Evolutionary conservation across 495 filamentous ascomycete species (phyloP).

Genomic region (Trichoderma erinaceum): DNA sequence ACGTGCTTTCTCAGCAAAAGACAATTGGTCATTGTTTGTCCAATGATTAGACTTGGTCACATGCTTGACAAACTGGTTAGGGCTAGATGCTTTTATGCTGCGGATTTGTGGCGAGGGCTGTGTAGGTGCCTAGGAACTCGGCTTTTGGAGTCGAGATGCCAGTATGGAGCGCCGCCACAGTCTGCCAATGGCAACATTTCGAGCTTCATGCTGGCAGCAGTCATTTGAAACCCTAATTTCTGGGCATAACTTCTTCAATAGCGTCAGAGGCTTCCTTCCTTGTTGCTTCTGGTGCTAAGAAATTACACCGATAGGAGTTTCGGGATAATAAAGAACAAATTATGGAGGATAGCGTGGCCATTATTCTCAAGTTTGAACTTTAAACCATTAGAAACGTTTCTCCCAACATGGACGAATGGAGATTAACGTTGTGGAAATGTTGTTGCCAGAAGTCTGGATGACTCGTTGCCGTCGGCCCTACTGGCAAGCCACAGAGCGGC

Average conservation of each 20-base stretch:
- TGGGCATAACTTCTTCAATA: not conserved
- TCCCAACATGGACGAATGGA: not conserved
- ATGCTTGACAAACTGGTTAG: not conserved
- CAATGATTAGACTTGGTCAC: not conserved
- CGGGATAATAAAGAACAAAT: not conserved
- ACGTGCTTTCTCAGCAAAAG: not conserved
- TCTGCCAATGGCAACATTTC: not conserved
- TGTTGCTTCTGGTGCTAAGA: not conserved
- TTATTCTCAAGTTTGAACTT: no score
- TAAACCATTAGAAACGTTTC: not conserved
- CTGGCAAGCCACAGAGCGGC: not conserved
- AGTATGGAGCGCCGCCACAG: not conserved
- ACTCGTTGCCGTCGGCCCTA: not conserved
- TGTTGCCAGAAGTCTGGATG: not conserved
- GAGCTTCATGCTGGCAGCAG: not conserved
- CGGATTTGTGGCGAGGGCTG: not conserved
- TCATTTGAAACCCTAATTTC: not conserved
- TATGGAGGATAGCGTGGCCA: not conserved
- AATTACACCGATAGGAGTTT: not conserved
- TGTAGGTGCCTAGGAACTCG: not conserved
- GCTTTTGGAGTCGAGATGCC: conserved; percentile 1
- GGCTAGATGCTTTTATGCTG: not conserved
- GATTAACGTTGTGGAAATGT: not conserved
- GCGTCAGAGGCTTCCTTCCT: not conserved
- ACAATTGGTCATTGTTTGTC: not conserved